Evolutionary conservation across 192 early-diverging fungal species (phyloP).

Genomic region (Blastocladiella britannica): DNA sequence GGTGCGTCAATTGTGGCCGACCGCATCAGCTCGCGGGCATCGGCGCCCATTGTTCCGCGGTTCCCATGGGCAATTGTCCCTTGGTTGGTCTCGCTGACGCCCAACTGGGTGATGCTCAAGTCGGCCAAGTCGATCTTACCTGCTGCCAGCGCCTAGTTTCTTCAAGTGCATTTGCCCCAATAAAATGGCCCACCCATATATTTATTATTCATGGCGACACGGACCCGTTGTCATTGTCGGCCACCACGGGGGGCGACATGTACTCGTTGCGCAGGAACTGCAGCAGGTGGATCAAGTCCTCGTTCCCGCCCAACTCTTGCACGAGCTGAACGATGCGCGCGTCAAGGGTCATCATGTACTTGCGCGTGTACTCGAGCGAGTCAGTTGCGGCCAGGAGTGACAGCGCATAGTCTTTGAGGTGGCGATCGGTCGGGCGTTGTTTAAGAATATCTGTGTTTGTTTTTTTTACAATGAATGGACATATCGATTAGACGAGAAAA

Average conservation of each 20-base stretch:
- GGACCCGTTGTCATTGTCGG: too few species aligned
- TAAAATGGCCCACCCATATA: too few species aligned
- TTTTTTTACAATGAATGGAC: neutral
- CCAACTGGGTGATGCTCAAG: too few species aligned
- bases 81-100: too few species aligned
- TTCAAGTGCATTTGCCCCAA: too few species aligned
- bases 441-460: conserved; percentile 48
- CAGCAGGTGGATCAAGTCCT: conserved; percentile 38
- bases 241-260: conserved; percentile 18
- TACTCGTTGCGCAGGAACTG: conserved; percentile 27
- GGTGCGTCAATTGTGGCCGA: too few species aligned
- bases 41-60: too few species aligned
- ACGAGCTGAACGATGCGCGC: conserved; percentile 39
- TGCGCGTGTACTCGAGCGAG: conserved; percentile 60
- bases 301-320: conserved; percentile 54
- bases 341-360: conserved; percentile 44
- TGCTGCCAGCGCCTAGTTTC: too few species aligned
- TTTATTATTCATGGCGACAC: too few species aligned
- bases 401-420: conserved; percentile 76
- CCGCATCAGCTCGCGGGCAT: too few species aligned
- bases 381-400: conserved; percentile 49
- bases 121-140: too few species aligned
- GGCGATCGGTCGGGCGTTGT: conserved; percentile 56
- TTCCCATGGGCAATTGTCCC: too few species aligned
- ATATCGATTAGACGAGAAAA: neutral